Evolutionary conservation across 768 basidiomycete species (phyloP).

Genomic region (Hysterangium stoloniferum): DNA sequence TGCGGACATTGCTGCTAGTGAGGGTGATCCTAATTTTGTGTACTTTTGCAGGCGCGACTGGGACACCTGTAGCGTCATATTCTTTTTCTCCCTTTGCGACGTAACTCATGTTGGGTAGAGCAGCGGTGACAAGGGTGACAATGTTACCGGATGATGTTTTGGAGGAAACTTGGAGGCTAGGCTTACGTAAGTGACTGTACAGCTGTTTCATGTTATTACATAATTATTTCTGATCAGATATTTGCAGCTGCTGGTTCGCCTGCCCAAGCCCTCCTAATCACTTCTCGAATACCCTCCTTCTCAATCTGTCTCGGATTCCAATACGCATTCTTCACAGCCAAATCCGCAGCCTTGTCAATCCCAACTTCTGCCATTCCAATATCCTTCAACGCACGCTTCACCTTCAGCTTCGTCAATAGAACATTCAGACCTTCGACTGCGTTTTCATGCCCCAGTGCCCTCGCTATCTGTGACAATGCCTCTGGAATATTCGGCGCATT

Average conservation of each 20-base stretch:
- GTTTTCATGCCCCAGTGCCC: slow-evolving; percentile 20
- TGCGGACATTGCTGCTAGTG: slow-evolving; percentile 95
- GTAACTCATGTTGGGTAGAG: slow-evolving; percentile 73
- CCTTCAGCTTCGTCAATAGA: slow-evolving; percentile 22
- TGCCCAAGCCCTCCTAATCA: slow-evolving; percentile 26
- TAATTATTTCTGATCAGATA: slow-evolving; percentile 11
- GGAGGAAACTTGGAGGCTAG: not conserved
- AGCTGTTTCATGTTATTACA: slow-evolving; percentile 1
- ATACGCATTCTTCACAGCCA: slow-evolving; percentile 31
- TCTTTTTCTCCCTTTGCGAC: slow-evolving; percentile 98
- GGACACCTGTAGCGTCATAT: slow-evolving; percentile 88
- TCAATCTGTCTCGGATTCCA: slow-evolving; percentile 33
- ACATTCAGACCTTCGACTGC: slow-evolving; percentile 24
- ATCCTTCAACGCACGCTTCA: slow-evolving; percentile 27
- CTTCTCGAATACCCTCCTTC: slow-evolving; percentile 22
- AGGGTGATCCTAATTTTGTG: slow-evolving; percentile 99
- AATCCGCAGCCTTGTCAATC: slow-evolving; percentile 30
- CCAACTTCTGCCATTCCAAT: slow-evolving; percentile 36
- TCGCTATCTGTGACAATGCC: slow-evolving; percentile 27
- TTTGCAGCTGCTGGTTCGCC: slow-evolving; percentile 23
- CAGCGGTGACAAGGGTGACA: slow-evolving; percentile 10
- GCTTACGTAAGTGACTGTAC: slow-evolving; percentile 4
- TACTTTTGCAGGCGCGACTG: slow-evolving; percentile 80
- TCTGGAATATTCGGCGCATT: slow-evolving; percentile 28
- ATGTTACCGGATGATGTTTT: not conserved